Evolutionary conservation across 495 filamentous ascomycete genomes (phyloP).

Genomic region (Penicillium argentinense): DNA sequence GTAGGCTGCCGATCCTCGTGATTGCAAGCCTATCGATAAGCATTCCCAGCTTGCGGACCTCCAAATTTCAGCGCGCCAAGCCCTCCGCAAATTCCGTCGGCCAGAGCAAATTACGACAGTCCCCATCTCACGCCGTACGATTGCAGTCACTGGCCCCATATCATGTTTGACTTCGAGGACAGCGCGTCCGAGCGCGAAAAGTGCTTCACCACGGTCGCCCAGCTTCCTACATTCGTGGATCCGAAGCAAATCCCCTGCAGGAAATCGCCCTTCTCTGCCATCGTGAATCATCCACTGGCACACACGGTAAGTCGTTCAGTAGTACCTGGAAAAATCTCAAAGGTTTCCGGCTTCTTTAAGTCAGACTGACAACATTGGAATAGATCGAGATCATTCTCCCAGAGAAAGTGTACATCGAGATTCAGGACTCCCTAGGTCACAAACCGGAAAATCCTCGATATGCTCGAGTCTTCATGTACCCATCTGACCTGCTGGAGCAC

Average conservation of each 20-base stretch:
- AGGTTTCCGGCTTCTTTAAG: neutral
- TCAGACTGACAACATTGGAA: constrained; percentile 11
- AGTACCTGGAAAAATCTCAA: too few relatives aligned
- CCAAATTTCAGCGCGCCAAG: neutral
- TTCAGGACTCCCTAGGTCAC: constrained; percentile 53
- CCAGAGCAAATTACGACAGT: neutral
- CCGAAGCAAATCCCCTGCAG: constrained; percentile 68
- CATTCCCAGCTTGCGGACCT: neutral
- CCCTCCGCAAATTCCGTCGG: neutral
- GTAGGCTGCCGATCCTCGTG: too few relatives aligned
- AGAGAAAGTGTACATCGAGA: constrained; percentile 57
- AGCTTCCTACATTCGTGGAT: constrained; percentile 64
- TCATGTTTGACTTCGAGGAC: constrained; percentile 59
- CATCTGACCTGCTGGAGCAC: constrained; percentile 67
- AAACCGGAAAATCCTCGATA: constrained; percentile 52
- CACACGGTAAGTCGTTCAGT: constrained; percentile 73
- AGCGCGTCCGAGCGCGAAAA: constrained; percentile 62
- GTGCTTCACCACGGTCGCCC: constrained; percentile 68
- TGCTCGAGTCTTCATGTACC: constrained; percentile 70
- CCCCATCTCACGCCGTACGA: neutral
- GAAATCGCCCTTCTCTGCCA: constrained; percentile 69
- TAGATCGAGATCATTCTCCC: constrained; percentile 78
- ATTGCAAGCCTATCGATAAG: neutral
- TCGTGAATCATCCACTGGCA: constrained; percentile 68
- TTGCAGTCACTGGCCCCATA: neutral